phyloP scores from a whole-genome alignment of 129 eudicot species.

The Flaveria bidentis region DNA sequence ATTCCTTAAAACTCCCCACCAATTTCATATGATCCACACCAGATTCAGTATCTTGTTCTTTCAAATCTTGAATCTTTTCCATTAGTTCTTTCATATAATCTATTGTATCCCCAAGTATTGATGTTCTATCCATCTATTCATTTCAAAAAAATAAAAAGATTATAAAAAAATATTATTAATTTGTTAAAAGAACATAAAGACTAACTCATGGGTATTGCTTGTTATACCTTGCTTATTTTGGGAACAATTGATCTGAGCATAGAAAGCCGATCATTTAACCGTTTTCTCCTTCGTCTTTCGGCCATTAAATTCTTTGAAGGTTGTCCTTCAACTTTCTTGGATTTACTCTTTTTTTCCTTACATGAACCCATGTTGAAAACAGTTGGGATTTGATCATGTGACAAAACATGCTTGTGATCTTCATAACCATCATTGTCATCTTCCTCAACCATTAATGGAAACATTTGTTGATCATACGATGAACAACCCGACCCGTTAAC shows the following conservation, averaged over 20 bases:
- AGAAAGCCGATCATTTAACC: slow-evolving; percentile 76
- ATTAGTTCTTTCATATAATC: slow-evolving; percentile 83
- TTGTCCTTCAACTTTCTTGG: slow-evolving; percentile 57
- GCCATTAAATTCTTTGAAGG: slow-evolving; percentile 91
- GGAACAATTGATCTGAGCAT: slow-evolving; percentile 89
- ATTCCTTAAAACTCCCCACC: slow-evolving; percentile 46
- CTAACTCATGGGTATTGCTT: slow-evolving; percentile 8
- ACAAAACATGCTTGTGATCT: slow-evolving; percentile 27
- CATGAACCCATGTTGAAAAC: slow-evolving; percentile 34
- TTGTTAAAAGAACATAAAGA: not conserved
- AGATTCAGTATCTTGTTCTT: slow-evolving; percentile 42
- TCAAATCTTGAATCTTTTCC: slow-evolving; percentile 52
- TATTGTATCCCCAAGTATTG: slow-evolving; percentile 84
- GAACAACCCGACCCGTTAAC: slow-evolving; percentile 26
- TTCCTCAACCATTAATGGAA: slow-evolving; percentile 34
- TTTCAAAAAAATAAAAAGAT: not conserved
- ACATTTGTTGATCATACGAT: slow-evolving; percentile 41
- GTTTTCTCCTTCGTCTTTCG: slow-evolving; percentile 70
- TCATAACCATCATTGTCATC: slow-evolving; percentile 21
- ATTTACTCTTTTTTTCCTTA: slow-evolving; percentile 44
- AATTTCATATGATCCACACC: slow-evolving; percentile 34
- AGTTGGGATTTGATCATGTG: slow-evolving; percentile 24
- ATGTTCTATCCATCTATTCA: slow-evolving; percentile 88
- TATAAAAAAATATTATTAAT: not conserved
- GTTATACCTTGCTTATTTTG: slow-evolving; percentile 73